phyloP scores from a whole-genome alignment of 768 basidiomycete genomes.

The Agrocybe praecox region DNA sequence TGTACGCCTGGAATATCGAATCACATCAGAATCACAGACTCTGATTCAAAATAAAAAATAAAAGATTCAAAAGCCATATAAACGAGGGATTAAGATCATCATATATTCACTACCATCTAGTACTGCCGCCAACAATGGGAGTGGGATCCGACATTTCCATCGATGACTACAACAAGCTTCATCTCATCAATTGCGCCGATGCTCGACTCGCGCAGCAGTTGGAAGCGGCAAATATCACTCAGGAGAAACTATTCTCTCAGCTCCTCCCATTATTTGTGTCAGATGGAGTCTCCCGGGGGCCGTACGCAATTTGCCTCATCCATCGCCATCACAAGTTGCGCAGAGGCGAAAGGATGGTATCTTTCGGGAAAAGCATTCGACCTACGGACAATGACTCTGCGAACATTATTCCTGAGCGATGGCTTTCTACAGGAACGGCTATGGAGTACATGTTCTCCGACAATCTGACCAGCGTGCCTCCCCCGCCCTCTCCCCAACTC shows the following conservation, averaged over 20 bases:
- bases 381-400: background rate
- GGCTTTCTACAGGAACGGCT: background rate
- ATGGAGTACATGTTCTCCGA: background rate
- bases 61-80: no score
- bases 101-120: no score
- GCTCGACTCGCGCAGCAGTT: background rate
- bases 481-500: background rate
- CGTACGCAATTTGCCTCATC: background rate
- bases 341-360: constrained; percentile 1
- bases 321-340: background rate
- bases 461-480: background rate
- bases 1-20: no score
- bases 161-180: background rate
- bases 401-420: background rate
- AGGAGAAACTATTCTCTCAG: background rate
- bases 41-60: no score
- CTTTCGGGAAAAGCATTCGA: background rate
- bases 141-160: background rate
- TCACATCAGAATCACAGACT: no score
- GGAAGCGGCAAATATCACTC: background rate
- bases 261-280: background rate
- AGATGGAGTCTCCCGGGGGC: background rate
- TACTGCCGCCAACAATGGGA: background rate
- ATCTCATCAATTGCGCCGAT: background rate
- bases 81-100: no score